Percentiles rank a stretch among this genome's conserved stretches.
phyloP scores from a whole-genome alignment of 202 grass and related monocot species.

The Schoenoplectus triqueter region DNA sequence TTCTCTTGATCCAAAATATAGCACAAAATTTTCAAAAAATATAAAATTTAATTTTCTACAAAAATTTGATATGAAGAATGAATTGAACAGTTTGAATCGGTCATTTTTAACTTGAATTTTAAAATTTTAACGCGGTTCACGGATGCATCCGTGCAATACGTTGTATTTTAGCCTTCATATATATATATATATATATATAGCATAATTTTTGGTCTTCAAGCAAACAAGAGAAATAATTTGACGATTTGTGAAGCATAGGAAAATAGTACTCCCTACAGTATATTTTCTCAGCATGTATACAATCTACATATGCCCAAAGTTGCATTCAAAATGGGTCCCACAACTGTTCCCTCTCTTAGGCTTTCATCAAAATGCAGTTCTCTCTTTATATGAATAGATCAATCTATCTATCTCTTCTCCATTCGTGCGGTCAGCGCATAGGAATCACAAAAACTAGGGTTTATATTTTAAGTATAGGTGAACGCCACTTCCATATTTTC shows the following conservation, averaged over 20 bases:
- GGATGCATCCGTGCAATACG: no score
- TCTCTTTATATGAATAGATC: no score
- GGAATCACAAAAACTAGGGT: conserved; percentile 73
- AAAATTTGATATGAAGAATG: no score
- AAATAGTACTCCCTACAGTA: not conserved
- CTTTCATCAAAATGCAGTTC: no score
- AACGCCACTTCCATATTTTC: conserved; percentile 59
- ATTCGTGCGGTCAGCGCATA: conserved; percentile 96
- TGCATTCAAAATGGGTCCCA: conserved; percentile 44
- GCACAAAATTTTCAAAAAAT: no score
- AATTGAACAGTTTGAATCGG: no score
- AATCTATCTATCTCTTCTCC: conserved; percentile 36
- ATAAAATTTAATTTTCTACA: no score
- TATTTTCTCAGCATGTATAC: not conserved
- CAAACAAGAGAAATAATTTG: not conserved
- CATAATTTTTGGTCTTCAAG: conserved; percentile 19
- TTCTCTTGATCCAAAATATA: no score
- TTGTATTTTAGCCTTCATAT: no score
- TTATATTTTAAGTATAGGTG: conserved; percentile 50
- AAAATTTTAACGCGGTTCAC: no score
- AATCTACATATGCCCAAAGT: conserved; percentile 39
- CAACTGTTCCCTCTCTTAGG: not conserved
- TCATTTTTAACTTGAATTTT: no score
- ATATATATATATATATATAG: not conserved
- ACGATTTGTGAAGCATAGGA: not conserved